Evolutionary conservation across 2,329 filamentous ascomycete genomes (phyloP).

Genomic region (Beauveria varroae): DNA sequence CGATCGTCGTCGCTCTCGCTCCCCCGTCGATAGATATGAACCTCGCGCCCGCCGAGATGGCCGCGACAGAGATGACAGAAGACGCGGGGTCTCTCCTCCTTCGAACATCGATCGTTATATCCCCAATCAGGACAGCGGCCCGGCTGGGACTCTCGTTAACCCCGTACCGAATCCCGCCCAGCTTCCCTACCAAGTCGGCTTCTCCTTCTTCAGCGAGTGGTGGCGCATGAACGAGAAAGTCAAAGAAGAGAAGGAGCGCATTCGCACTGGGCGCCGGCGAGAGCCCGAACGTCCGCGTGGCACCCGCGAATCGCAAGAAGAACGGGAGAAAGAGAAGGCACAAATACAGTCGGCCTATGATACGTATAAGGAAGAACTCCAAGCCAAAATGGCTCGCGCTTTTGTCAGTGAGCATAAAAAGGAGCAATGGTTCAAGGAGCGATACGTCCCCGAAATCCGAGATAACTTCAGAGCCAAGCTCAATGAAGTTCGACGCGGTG

Average conservation of each 20-base stretch:
- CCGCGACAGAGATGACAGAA: slow-evolving; percentile 52
- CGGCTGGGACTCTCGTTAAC: slow-evolving; percentile 46
- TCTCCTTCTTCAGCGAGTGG: slow-evolving; percentile 82
- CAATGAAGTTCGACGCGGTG: slow-evolving; percentile 68
- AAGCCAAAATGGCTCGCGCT: slow-evolving; percentile 72
- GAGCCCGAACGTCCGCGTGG: slow-evolving; percentile 57
- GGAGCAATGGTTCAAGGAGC: slow-evolving; percentile 97
- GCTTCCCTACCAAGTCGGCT: slow-evolving; percentile 72
- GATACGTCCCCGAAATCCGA: slow-evolving; percentile 78
- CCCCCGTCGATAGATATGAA: slow-evolving; percentile 70
- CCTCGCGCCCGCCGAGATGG: slow-evolving; percentile 64
- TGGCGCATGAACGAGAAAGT: slow-evolving; percentile 77
- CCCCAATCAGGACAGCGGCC: slow-evolving; percentile 56
- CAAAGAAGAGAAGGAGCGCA: slow-evolving; percentile 71
- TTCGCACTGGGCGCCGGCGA: slow-evolving; percentile 60
- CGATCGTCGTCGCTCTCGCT: slow-evolving; percentile 60
- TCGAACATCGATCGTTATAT: slow-evolving; percentile 80
- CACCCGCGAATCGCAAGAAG: slow-evolving; percentile 59
- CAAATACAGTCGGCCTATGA: slow-evolving; percentile 68
- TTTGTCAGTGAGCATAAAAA: slow-evolving; percentile 91
- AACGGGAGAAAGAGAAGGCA: slow-evolving; percentile 70
- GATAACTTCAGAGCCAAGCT: slow-evolving; percentile 68
- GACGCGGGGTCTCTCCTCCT: slow-evolving; percentile 53
- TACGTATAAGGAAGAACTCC: slow-evolving; percentile 59
- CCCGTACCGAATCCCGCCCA: slow-evolving; percentile 65